A percentile compares a stretch with the other conserved stretches of the same genome.
Evolutionary conservation across 176 grass and related monocot genomes (phyloP).

Genomic region (Poa pratensis): DNA sequence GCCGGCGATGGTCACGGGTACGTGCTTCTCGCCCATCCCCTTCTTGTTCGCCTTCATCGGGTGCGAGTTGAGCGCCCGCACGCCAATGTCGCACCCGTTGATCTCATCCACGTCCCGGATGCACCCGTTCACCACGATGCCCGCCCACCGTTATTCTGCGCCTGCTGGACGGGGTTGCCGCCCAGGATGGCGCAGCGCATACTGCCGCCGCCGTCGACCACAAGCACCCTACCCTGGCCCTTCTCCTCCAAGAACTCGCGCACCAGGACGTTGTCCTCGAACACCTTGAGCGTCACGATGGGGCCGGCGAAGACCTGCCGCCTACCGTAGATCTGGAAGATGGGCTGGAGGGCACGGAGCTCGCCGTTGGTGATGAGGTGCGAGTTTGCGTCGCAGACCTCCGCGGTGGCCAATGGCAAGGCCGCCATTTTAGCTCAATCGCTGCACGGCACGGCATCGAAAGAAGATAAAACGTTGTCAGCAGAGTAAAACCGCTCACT

Average conservation of each 20-base stretch:
- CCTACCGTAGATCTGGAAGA: slow-evolving; percentile 76
- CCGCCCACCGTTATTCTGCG: slow-evolving; percentile 90
- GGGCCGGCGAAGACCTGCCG: slow-evolving; percentile 76
- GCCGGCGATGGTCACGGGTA: slow-evolving; percentile 55
- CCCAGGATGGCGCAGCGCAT: slow-evolving; percentile 79
- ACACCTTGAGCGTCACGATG: slow-evolving; percentile 82
- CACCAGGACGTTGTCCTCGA: slow-evolving; percentile 83
- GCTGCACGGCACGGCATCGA: not conserved
- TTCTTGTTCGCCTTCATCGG: slow-evolving; percentile 90
- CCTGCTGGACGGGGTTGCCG: slow-evolving; percentile 82
- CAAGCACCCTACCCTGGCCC: slow-evolving; percentile 73
- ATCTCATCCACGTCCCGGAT: slow-evolving; percentile 92
- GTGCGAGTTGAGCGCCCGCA: slow-evolving; percentile 72
- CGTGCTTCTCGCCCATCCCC: slow-evolving; percentile 75
- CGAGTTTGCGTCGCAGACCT: slow-evolving; percentile 77
- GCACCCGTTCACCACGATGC: slow-evolving; percentile 85
- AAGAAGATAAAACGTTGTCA: not conserved
- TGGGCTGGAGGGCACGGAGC: slow-evolving; percentile 71
- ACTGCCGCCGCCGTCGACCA: slow-evolving; percentile 77
- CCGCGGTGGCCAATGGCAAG: slow-evolving; percentile 70
- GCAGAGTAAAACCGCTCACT: not conserved
- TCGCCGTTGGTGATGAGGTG: slow-evolving; percentile 65
- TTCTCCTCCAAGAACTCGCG: slow-evolving; percentile 80
- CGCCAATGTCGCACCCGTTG: slow-evolving; percentile 84
- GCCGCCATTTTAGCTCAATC: slow-evolving; percentile 50